Evolutionary conservation across 768 basidiomycete species (phyloP), one percentile per base, ranked within the genome.

Genomic region (Lactifluus rugatus): DNA sequence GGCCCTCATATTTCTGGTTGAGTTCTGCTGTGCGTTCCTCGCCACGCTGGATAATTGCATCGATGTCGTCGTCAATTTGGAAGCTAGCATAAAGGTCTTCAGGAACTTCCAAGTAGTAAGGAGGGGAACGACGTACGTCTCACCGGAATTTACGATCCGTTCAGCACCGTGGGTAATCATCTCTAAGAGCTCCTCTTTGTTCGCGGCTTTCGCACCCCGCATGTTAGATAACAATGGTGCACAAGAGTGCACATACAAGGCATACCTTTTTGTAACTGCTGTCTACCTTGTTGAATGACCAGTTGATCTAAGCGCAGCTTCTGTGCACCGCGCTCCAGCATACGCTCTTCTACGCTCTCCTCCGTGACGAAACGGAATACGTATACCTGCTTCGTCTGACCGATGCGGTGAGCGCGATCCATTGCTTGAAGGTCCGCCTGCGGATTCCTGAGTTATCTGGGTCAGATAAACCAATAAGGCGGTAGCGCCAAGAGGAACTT

Each of bases 111-210:
- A 7, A 19, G 48, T 10, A 17, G 28, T 17, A 57, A 45, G 31
- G 17, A 39, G 37, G 42, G 72, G 17, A 10, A 34, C 28, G 32
- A 49, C 86, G 61, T 56, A 92, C 89, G 83, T 81, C 14, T 89
- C 85, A 0, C 71, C 70, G 3, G 84, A 75, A 67, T 87, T 95
- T 70, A 98, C 93, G 56, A 99, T 97, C 71, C 92, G 89, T 70
- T 98, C 95, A 0, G 93, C 95, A 19, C 96, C 95, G 66, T 95
- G 93, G 6, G 93, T 86, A 58, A 99, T 98, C 93, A 98, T 99
- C 68, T 98, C 94, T 36, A 98, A 74, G 14, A 99, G 76, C 58
- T 98, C 96, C 48, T 98, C 96, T 74, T 98, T 98, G 70, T 84
- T 89, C 16, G 90, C 87, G 53, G 89, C 93, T 86, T 65, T n/a